A percentile compares a stretch with the other conserved stretches of the same genome.
Evolutionary conservation across 116 monocot species (phyloP).

Genomic region (Iris pallida): DNA sequence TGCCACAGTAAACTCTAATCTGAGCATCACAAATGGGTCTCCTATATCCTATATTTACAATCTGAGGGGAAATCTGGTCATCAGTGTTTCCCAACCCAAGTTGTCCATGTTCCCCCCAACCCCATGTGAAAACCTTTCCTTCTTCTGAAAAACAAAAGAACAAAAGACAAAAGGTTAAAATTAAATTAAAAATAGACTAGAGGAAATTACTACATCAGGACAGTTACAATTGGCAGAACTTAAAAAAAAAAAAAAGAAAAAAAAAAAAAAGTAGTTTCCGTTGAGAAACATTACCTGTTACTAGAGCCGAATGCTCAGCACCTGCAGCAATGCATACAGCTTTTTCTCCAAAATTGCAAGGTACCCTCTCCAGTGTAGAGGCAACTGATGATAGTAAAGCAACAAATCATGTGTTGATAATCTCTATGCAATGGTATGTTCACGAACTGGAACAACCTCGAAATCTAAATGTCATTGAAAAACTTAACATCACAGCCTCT

Average conservation of each 20-base stretch:
- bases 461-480: no score
- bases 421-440: no score
- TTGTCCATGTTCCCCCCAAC: slow-evolving; percentile 96
- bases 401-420: no score
- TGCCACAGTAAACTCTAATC: slow-evolving; percentile 60
- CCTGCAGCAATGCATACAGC: slow-evolving; percentile 70
- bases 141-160: slow-evolving; percentile 32
- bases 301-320: slow-evolving; percentile 78
- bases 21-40: not conserved
- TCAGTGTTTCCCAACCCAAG: slow-evolving; percentile 63
- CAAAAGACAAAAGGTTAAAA: not conserved
- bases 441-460: no score
- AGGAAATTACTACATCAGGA: not conserved
- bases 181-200: not conserved
- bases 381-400: not conserved
- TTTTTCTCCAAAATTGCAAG: slow-evolving; percentile 25
- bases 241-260: no score
- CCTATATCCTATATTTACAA: slow-evolving; percentile 26
- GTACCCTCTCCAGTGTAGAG: slow-evolving; percentile 23
- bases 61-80: slow-evolving; percentile 55
- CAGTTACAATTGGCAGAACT: not conserved
- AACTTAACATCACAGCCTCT: no score
- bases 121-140: slow-evolving; percentile 78
- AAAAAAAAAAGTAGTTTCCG: not conserved
- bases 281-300: slow-evolving; percentile 43